phyloP scores from a whole-genome alignment of 148 eudicot genomes.

The Talinum fruticosum region DNA sequence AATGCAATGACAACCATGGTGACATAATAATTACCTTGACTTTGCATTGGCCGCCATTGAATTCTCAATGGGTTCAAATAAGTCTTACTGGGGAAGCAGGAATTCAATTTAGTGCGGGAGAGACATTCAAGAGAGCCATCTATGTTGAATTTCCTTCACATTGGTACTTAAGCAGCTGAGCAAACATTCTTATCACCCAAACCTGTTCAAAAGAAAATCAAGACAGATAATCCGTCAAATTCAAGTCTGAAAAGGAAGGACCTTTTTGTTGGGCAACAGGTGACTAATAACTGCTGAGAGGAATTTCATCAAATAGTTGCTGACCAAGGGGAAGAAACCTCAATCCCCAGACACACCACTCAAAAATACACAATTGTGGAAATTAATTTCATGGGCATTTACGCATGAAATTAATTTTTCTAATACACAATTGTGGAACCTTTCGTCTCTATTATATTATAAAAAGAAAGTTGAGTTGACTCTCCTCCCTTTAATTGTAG shows the following conservation, averaged over 20 bases:
- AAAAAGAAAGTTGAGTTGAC: too few species aligned
- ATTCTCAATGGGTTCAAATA: conserved; percentile 19
- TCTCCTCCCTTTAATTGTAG: too few species aligned
- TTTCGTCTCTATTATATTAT: too few species aligned
- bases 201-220: not conserved
- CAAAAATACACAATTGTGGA: not conserved
- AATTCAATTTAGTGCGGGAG: conserved; percentile 11
- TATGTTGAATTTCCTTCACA: not conserved
- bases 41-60: conserved; percentile 31
- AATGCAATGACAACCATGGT: not conserved
- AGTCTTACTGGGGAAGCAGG: conserved; percentile 13
- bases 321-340: conserved; percentile 24
- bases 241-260: not conserved
- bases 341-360: not conserved
- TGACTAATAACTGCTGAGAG: not conserved
- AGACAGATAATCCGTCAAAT: not conserved
- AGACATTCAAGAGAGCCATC: conserved; percentile 36
- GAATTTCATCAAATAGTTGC: conserved; percentile 33
- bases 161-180: not conserved
- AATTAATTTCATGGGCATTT: too few species aligned
- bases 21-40: conserved; percentile 32
- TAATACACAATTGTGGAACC: too few species aligned
- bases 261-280: not conserved
- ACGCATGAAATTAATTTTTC: too few species aligned
- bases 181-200: conserved; percentile 10